Percentiles rank a stretch among this genome's conserved stretches.
Evolutionary conservation across 345 rosid genomes (phyloP).

Genomic region (Linum lewisii): DNA sequence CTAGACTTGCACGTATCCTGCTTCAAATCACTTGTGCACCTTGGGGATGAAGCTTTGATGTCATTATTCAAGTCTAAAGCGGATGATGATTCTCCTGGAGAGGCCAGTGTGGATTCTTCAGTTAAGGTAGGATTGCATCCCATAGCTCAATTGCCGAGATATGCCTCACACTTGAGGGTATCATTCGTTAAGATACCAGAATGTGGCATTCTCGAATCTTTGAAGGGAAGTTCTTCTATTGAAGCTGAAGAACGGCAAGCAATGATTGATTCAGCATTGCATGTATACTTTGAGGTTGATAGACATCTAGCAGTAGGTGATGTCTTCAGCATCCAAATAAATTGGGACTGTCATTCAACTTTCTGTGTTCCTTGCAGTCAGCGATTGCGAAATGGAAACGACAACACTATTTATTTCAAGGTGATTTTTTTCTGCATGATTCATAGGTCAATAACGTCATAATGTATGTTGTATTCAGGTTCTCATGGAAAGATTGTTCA

Average conservation of each 20-base stretch:
- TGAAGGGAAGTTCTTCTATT: slow-evolving; percentile 45
- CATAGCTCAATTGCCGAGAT: slow-evolving; percentile 35
- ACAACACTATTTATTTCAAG: slow-evolving; percentile 60
- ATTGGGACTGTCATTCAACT: slow-evolving; percentile 72
- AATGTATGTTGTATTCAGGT: slow-evolving; percentile 2
- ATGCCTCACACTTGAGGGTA: slow-evolving; percentile 83
- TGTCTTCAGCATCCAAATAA: slow-evolving; percentile 48
- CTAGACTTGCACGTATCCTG: slow-evolving; percentile 66
- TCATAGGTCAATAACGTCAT: slow-evolving; percentile 5
- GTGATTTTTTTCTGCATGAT: slow-evolving; percentile 23
- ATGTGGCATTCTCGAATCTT: slow-evolving; percentile 63
- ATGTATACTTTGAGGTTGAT: slow-evolving; percentile 62
- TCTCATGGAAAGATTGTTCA: slow-evolving; percentile 20
- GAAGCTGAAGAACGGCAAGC: slow-evolving; percentile 85
- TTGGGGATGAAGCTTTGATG: slow-evolving; percentile 45
- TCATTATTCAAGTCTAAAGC: slow-evolving; percentile 44
- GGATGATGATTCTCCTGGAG: slow-evolving; percentile 26
- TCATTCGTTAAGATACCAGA: slow-evolving; percentile 88
- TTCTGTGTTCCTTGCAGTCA: slow-evolving; percentile 64
- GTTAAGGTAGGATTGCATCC: slow-evolving; percentile 55
- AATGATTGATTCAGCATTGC: slow-evolving; percentile 72
- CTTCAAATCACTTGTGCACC: slow-evolving; percentile 49
- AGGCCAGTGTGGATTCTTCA: slow-evolving; percentile 20
- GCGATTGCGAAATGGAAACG: slow-evolving; percentile 25
- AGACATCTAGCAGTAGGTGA: slow-evolving; percentile 68